These are phyloP conservation scores for Septoria petroselini DNA, from an alignment of 2,329 filamentous ascomycete species.

Conservation along the genomic window DNA sequence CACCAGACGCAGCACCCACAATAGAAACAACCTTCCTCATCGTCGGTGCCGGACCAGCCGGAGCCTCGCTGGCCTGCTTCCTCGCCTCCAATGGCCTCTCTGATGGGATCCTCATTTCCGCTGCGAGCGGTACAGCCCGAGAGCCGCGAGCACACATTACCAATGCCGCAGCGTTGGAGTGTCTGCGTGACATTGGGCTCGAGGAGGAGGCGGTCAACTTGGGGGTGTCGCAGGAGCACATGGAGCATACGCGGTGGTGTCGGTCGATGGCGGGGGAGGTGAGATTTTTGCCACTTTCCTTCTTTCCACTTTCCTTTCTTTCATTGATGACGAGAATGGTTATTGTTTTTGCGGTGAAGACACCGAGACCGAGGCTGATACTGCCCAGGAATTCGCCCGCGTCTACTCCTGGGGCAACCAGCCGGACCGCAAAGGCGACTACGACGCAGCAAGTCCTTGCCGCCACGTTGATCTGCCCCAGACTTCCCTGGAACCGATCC, in stretches of 20 bases:
- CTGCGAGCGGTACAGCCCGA: slow-evolving; percentile 50
- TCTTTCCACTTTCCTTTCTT: no score
- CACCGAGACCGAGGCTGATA: neutral
- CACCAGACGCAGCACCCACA: slow-evolving; percentile 1
- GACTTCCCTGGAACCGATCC: slow-evolving; percentile 45
- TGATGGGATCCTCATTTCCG: slow-evolving; percentile 55
- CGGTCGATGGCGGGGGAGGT: slow-evolving; percentile 44
- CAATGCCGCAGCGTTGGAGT: slow-evolving; percentile 55
- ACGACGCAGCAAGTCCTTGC: slow-evolving; percentile 44
- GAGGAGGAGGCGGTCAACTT: slow-evolving; percentile 39
- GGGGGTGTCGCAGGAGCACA: slow-evolving; percentile 37
- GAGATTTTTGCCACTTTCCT: no score
- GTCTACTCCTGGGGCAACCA: slow-evolving; percentile 47
- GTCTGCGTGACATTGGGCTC: slow-evolving; percentile 46
- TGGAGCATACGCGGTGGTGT: slow-evolving; percentile 46
- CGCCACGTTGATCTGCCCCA: slow-evolving; percentile 45
- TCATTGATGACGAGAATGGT: no score
- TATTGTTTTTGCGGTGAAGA: no score
- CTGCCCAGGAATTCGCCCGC: slow-evolving; percentile 41
- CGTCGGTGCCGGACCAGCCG: slow-evolving; percentile 38
- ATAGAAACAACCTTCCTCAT: slow-evolving; percentile 36
- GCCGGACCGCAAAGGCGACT: slow-evolving; percentile 41
- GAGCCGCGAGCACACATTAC: slow-evolving; percentile 61
- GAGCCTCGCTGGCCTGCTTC: slow-evolving; percentile 37
- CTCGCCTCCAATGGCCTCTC: slow-evolving; percentile 38